Conservation (phyloP, 441 rosid species). For the Corymbia citriodora region DNA sequence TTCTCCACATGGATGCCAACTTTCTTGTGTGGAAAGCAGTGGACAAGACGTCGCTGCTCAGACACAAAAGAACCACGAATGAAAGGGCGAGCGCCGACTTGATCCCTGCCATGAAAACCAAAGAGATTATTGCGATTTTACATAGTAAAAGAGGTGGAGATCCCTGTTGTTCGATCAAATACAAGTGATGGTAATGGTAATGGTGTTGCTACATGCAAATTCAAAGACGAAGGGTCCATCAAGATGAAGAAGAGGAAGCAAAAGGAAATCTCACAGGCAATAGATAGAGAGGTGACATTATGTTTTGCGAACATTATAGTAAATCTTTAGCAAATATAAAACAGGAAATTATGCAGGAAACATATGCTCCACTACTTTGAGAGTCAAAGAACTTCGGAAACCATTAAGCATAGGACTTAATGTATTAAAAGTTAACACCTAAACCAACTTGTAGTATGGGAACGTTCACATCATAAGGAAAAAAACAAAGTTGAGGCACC, state of each 20-base stretch:
- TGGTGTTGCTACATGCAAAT: neutral
- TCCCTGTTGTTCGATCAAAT: neutral
- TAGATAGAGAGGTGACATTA: no score
- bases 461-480: no score
- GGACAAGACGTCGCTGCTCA: neutral
- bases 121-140: neutral
- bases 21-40: neutral
- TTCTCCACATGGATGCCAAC: slow-evolving; percentile 9
- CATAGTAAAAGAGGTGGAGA: no score
- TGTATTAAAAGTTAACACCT: no score
- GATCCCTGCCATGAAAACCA: neutral
- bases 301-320: neutral
- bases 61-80: slow-evolving; percentile 2
- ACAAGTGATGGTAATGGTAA: neutral
- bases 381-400: no score
- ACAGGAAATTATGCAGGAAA: neutral
- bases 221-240: neutral
- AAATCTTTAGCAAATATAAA: neutral
- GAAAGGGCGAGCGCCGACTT: neutral
- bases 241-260: neutral
- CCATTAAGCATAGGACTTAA: no score
- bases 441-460: no score
- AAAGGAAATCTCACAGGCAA: no score
- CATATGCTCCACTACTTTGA: neutral
- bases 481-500: no score